Percentiles rank a stretch among this genome's conserved stretches.
Conservation (phyloP, 805 yeast species). For the Pichia deserticola region DNA sequence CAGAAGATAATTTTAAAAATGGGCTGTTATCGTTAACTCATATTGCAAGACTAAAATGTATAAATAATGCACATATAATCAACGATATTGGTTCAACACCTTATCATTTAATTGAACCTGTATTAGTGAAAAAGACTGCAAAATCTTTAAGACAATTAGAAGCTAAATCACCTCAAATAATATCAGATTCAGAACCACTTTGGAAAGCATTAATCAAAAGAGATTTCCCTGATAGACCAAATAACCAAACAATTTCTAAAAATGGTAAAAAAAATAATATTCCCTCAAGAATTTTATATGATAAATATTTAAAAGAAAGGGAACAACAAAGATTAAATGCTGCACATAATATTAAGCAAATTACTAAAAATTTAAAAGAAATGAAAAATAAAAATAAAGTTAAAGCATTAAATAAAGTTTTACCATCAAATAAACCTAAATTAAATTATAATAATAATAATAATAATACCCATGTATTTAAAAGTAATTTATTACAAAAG, state of each 20-base stretch:
- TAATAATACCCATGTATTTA: conserved; percentile 12
- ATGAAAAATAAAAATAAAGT: conserved; percentile 38
- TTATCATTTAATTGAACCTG: conserved; percentile 42
- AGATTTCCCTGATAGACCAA: conserved; percentile 43
- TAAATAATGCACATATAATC: conserved; percentile 26
- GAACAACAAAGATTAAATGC: conserved; percentile 38
- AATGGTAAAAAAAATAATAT: conserved; percentile 18
- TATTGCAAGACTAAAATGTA: conserved; percentile 23
- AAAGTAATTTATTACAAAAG: conserved; percentile 25
- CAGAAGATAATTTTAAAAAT: conserved; percentile 1
- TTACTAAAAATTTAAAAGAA: conserved; percentile 32
- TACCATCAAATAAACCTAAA: conserved; percentile 13
- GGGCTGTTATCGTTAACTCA: conserved; percentile 22
- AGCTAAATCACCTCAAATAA: conserved; percentile 34
- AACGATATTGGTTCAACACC: conserved; percentile 29
- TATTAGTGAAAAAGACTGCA: conserved; percentile 37
- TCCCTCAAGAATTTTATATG: conserved; percentile 34
- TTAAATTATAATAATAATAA: background rate
- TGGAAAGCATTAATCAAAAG: conserved; percentile 39
- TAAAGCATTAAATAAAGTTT: conserved; percentile 23
- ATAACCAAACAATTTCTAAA: conserved; percentile 10
- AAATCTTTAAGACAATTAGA: conserved; percentile 38
- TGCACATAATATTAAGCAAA: conserved; percentile 35
- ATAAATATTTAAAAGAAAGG: conserved; percentile 32
- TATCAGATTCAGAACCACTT: conserved; percentile 35